Percentiles rank a stretch among this genome's conserved stretches.
Conservation (phyloP, 116 monocot genomes). For the Thalassia testudinum region DNA sequence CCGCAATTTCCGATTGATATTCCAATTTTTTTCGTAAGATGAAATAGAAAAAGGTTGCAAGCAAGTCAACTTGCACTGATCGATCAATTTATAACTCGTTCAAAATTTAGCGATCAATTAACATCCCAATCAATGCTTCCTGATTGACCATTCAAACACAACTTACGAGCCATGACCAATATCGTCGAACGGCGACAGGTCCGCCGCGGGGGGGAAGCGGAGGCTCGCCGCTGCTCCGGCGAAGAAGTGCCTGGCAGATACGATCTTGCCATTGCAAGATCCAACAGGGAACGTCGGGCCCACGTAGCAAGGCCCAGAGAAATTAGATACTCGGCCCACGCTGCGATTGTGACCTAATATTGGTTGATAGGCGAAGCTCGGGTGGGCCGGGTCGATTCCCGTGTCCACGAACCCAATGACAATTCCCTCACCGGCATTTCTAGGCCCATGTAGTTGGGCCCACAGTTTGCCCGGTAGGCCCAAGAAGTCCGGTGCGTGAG, state of each 20-base stretch:
- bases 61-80: no score
- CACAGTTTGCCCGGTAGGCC: constrained; percentile 28
- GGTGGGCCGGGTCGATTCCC: constrained; percentile 65
- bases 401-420: constrained; percentile 76
- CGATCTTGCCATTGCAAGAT: constrained; percentile 88
- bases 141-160: background rate
- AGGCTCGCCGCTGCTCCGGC: constrained; percentile 29
- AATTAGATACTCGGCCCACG: background rate
- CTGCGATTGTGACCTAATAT: background rate
- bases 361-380: constrained; percentile 63
- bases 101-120: no score
- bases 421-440: constrained; percentile 48
- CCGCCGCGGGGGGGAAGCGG: constrained; percentile 19
- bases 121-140: no score
- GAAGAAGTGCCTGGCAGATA: constrained; percentile 50
- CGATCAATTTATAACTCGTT: no score
- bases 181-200: constrained; percentile 57
- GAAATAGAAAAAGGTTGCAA: no score
- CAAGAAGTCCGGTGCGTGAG: constrained; percentile 55
- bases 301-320: constrained; percentile 17
- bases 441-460: constrained; percentile 12
- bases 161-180: constrained; percentile 75
- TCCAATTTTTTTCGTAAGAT: no score
- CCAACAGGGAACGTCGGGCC: constrained; percentile 31
- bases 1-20: no score